These are phyloP conservation scores for Boletus pseudopeckii DNA, from an alignment of 768 basidiomycete species.

Conservation along the genomic window DNA sequence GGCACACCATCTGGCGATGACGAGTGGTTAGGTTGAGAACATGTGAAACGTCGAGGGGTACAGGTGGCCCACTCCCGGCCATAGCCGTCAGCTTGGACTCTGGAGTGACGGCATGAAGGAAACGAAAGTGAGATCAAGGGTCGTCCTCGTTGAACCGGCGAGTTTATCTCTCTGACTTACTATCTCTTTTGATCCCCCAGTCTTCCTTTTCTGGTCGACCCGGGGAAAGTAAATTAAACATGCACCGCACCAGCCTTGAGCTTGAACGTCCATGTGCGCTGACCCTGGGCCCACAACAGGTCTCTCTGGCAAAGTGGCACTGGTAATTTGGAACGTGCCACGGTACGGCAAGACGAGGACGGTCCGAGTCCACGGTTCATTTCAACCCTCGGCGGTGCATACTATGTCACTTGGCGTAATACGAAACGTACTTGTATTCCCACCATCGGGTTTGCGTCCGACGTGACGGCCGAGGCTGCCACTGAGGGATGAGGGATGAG, in stretches of 20 bases:
- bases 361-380: not conserved
- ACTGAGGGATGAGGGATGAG: not conserved
- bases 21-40: not conserved
- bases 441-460: not conserved
- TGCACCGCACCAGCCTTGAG: not conserved
- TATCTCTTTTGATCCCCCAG: not conserved
- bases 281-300: not conserved
- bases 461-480: not conserved
- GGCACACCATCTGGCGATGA: not conserved
- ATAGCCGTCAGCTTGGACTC: not conserved
- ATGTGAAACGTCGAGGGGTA: not conserved
- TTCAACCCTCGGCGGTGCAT: not conserved
- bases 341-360: not conserved
- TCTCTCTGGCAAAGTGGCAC: not conserved
- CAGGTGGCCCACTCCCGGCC: not conserved
- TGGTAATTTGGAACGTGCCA: not conserved
- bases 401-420: slow-evolving; percentile 1
- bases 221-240: slow-evolving; percentile 1
- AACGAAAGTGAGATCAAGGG: too few species aligned
- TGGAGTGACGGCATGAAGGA: not conserved
- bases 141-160: not conserved
- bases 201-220: not conserved
- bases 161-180: slow-evolving; percentile 4
- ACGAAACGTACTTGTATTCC: not conserved
- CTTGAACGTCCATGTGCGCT: too few species aligned